These are phyloP conservation scores for Pachysandra terminalis DNA, from an alignment of 164 flowering plant genomes.

Conservation along the genomic window DNA sequence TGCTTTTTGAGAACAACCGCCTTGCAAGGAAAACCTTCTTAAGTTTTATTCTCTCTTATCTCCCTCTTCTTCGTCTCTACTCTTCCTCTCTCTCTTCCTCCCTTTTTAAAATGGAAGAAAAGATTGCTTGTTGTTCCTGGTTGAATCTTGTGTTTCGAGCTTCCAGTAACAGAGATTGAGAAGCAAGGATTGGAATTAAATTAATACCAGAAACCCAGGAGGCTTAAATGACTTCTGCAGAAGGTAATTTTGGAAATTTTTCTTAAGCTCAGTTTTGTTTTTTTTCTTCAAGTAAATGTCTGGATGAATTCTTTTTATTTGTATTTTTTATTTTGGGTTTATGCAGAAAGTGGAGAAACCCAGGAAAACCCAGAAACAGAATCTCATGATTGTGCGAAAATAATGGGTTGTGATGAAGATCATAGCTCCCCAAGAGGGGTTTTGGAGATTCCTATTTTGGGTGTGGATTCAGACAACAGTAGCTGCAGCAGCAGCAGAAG, in stretches of 20 bases:
- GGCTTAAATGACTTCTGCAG: slow-evolving; percentile 11
- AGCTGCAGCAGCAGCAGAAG: too few species aligned
- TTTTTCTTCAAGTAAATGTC: not conserved
- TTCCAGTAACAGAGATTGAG: slow-evolving; percentile 4
- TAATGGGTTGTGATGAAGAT: slow-evolving; percentile 14
- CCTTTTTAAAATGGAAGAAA: not conserved
- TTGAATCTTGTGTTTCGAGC: slow-evolving; percentile 3
- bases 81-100: slow-evolving; percentile 1
- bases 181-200: not conserved
- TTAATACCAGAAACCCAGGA: slow-evolving; percentile 2
- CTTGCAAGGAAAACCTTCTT: slow-evolving; percentile 24
- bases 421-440: slow-evolving; percentile 59
- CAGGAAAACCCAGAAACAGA: slow-evolving; percentile 26
- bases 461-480: slow-evolving; percentile 42
- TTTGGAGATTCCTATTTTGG: slow-evolving; percentile 39
- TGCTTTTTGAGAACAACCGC: slow-evolving; percentile 28
- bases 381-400: not conserved
- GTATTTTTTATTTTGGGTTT: not conserved
- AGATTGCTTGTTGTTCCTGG: not conserved
- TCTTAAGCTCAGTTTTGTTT: not conserved
- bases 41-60: not conserved
- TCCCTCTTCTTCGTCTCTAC: slow-evolving; percentile 2
- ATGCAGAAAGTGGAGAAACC: slow-evolving; percentile 12
- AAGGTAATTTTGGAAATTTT: slow-evolving; percentile 13
- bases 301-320: not conserved